Evolutionary conservation across 768 basidiomycete species (phyloP), one percentile per base, ranked within the genome.

Genomic region (Agrocybe pediades): DNA sequence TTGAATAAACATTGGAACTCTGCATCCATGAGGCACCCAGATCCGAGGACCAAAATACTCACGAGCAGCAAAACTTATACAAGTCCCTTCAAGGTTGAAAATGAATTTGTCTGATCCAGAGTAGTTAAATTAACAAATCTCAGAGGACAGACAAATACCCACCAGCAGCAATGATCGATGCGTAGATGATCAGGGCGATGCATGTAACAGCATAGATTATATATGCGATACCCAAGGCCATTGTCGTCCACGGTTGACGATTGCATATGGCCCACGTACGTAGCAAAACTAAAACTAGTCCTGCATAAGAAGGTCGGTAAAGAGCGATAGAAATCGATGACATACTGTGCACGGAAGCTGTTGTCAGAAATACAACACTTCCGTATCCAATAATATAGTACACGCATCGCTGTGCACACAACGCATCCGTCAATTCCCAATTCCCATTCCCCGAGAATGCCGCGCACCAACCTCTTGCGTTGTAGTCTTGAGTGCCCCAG

Each of bases 201-300:
- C 59, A 61, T 16, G 46, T 26, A 2, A 47, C 3, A 8, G 55
- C 49, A 40, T 62, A 62, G 9, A 49, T 15, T 8, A 30, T 45
- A 39, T 60, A 60, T 7, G 49, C 49, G 2, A 39, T 24, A 3
- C 30, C 53, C 30, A 60, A 43, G 20, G 36, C 21, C 6, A 55
- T n/a, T 2, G 49, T 54, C 13, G 57, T 60, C 55, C 53, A 51
- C 17, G 26, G 27, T 16, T 29, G 53, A 27, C 54, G 45, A n/a
- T 48, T 50, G 46, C 60, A 61, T 20, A 61, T 50, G 6, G 46
- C 57, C 56, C 60, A 58, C n/a, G 60, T 48, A 1, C 60, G 53
- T 11, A 58, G 21, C n/a, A 61, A 41, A 25, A 61, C 56, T 13
- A 61, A 26, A 20, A 61, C 60, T 61, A 27, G 9, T 16, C n/a